Percentiles rank a stretch among this genome's conserved stretches.
These are phyloP conservation scores for Dianthus caryophyllus DNA, from an alignment of 148 eudicot genomes.

Conservation along the genomic window DNA sequence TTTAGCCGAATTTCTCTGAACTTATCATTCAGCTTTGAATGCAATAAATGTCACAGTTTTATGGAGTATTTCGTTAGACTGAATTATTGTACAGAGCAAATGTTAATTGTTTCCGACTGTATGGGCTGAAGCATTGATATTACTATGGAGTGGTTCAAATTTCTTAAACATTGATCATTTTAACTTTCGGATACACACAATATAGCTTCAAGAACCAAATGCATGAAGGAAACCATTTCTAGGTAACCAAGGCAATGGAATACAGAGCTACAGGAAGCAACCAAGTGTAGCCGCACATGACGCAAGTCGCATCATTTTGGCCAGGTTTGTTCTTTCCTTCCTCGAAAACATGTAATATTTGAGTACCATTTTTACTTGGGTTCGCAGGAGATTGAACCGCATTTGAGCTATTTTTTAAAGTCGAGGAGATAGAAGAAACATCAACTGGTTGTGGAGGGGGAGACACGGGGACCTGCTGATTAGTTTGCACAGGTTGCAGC, in stretches of 20 bases:
- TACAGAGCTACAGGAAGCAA: constrained; percentile 18
- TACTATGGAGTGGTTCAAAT: neutral
- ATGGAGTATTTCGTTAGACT: too few relatives aligned
- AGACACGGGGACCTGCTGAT: constrained; percentile 4
- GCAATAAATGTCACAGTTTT: too few relatives aligned
- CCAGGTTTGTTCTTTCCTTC: constrained; percentile 15
- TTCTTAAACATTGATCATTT: neutral
- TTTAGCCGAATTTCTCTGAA: neutral
- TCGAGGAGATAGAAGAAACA: neutral
- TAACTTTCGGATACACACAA: neutral
- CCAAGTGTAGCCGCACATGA: constrained; percentile 15
- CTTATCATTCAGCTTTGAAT: too few relatives aligned
- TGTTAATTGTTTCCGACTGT: too few relatives aligned
- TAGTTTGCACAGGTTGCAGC: constrained; percentile 11
- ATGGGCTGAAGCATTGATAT: too few relatives aligned
- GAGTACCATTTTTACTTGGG: constrained; percentile 15
- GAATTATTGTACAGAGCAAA: too few relatives aligned
- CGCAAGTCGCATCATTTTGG: neutral
- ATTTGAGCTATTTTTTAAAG: constrained; percentile 6
- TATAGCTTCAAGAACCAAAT: neutral
- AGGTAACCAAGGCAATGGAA: constrained; percentile 13
- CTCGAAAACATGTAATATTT: constrained; percentile 19
- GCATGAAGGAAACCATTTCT: neutral
- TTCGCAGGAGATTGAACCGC: neutral
- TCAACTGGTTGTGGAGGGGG: constrained; percentile 15